Base-by-base conservation (phyloP, 495 filamentous ascomycete species). In the Astrocystis sublimbata region DNA sequence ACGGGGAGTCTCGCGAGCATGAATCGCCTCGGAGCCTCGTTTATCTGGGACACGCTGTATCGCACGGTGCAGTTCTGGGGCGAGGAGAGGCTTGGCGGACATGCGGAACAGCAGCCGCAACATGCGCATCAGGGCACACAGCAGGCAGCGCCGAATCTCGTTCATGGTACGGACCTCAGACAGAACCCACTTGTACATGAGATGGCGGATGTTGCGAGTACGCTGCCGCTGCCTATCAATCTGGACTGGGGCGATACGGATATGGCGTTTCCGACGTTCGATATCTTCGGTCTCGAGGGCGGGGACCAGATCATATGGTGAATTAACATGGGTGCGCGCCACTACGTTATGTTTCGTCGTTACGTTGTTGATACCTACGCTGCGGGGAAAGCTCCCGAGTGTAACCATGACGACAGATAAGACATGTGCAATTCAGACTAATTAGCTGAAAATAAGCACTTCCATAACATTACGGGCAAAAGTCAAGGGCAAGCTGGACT, bases 281-380 rank as follows among this genome's bases (percentile, higher is more conserved):
- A 57, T 15, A 45, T 57, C 4, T 57, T 57, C 28, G 54, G 54
- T 28, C 54, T 57, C 10, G 54, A 57, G 23, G 54, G 38, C 45
- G 54, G 54, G 17, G 54, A 57, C 10, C 38, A 57, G n/a, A 57
- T 57, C 17, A 33, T 26, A 35, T 57, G 41, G 54, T 57, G n/a
- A n/a, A n/a, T n/a, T n/a, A 35, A 24, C 36, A 45, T 6, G 17
- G 8, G 40, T 21, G 17, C n/a, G n/a, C n/a, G n/a, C 30, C 30
- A 19, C 15, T 2, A 35, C 35, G 9, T 8, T 30, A n/a, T 6
- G 6, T 2, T 2, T 30, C 13, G 9, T 13, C 2, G 5, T 51
- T 10, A 31, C 1, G 26, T 17, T 31, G 3, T 6, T 30, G 3
- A 15, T 31, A 30, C 6, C 33, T n/a, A n/a, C n/a, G n/a, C n/a